A percentile compares a stretch with the other conserved stretches of the same genome.
Conservation (phyloP, 169 alveolate genomes). For the Eimeria nieschulzi region DNA sequence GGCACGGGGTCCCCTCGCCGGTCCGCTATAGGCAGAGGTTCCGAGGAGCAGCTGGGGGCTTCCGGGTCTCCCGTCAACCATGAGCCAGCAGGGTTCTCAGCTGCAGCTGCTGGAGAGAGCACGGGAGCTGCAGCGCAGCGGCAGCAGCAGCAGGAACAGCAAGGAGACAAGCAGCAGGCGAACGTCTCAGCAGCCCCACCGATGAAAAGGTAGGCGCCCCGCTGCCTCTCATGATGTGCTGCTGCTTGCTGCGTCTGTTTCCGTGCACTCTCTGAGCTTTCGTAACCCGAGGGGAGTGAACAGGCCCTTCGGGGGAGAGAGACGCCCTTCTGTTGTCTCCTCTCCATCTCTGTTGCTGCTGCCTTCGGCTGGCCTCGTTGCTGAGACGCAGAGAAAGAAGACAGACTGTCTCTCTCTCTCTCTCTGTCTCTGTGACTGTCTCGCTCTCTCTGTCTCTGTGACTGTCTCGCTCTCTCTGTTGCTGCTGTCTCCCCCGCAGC, state of each 20-base stretch:
- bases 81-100: neutral
- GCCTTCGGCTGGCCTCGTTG: neutral
- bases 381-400: no score
- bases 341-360: neutral
- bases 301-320: no score
- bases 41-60: constrained; percentile 15
- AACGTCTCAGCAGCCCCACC: no score
- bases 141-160: constrained; percentile 55
- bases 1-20: neutral
- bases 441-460: neutral
- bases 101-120: constrained; percentile 27
- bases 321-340: neutral
- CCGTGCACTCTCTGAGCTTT: neutral
- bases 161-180: constrained; percentile 17
- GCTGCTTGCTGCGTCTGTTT: neutral
- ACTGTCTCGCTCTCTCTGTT: neutral
- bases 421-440: neutral
- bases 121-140: constrained; percentile 34
- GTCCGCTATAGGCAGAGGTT: neutral
- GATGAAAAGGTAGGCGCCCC: no score
- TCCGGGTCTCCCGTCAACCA: neutral
- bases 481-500: constrained; percentile 9
- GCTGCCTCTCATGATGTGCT: neutral
- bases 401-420: neutral
- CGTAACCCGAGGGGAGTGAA: no score